A percentile compares a stretch with the other conserved stretches of the same genome.
Conservation (phyloP, 106 monocot species). For the Chionographis japonica region DNA sequence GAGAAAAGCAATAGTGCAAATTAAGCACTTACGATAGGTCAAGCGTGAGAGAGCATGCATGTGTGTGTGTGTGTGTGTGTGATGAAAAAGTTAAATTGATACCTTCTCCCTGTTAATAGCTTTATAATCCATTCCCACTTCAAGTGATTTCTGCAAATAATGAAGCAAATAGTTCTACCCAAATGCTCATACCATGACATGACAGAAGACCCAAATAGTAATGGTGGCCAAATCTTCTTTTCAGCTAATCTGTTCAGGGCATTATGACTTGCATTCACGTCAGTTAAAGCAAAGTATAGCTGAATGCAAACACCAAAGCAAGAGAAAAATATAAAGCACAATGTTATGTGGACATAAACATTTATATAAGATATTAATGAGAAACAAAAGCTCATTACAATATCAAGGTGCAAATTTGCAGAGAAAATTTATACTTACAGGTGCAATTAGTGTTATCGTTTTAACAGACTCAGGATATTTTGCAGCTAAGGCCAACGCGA, state of each 20-base stretch:
- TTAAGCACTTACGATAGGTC: too few species aligned
- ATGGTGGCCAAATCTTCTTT: slow-evolving; percentile 75
- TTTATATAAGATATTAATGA: background rate
- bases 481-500: slow-evolving; percentile 67
- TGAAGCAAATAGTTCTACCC: slow-evolving; percentile 70
- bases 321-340: background rate
- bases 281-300: slow-evolving; percentile 48
- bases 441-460: slow-evolving; percentile 64
- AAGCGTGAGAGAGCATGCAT: too few species aligned
- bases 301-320: slow-evolving; percentile 7
- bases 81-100: background rate
- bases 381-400: background rate
- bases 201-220: slow-evolving; percentile 48
- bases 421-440: slow-evolving; percentile 40
- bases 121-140: slow-evolving; percentile 64
- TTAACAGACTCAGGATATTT: slow-evolving; percentile 46
- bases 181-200: slow-evolving; percentile 98
- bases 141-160: slow-evolving; percentile 70
- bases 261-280: slow-evolving; percentile 31
- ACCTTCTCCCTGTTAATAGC: slow-evolving; percentile 39
- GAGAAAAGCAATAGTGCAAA: too few species aligned
- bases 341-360: background rate
- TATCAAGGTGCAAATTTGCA: background rate
- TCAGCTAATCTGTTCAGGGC: slow-evolving; percentile 49
- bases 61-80: too few species aligned